A percentile compares a stretch with the other conserved stretches of the same genome.
phyloP scores from a whole-genome alignment of 73 alveolate species.

The Breviolum minutum region DNA sequence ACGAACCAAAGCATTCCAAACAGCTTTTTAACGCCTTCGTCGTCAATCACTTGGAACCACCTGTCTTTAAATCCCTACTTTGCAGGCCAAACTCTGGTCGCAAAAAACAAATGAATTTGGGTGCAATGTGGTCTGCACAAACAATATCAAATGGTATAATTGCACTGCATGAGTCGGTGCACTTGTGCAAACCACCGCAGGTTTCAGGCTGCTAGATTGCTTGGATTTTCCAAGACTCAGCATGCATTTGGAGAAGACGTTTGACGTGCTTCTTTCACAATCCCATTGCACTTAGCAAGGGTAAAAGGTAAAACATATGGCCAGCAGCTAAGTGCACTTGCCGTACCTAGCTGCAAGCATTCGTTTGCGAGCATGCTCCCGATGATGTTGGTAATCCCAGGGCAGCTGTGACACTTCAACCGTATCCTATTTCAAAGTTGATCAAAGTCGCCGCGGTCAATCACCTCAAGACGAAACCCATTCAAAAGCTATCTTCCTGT shows the following conservation, averaged over 20 bases:
- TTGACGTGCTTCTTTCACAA: constrained; percentile 21
- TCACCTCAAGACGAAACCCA: not conserved
- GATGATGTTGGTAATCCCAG: constrained; percentile 24
- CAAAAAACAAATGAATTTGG: not conserved
- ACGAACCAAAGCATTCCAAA: too few species aligned
- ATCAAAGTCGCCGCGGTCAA: constrained; percentile 87
- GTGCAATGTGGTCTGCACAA: not conserved
- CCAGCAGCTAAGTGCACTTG: not conserved
- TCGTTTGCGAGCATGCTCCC: not conserved
- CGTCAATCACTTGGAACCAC: not conserved
- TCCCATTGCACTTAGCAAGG: not conserved
- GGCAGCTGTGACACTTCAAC: not conserved
- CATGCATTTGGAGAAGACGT: not conserved
- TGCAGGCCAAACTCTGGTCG: constrained; percentile 12
- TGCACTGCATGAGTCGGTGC: not conserved
- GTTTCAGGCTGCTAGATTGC: constrained; percentile 22
- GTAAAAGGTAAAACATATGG: not conserved
- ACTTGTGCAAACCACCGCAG: constrained; percentile 4
- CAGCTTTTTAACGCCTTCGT: not conserved
- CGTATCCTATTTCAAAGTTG: not conserved
- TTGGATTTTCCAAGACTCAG: constrained; percentile 51
- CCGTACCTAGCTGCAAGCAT: not conserved
- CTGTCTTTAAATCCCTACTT: not conserved
- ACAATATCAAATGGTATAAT: not conserved
- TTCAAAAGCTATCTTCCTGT: not conserved